Base-by-base conservation (phyloP, 1,284 basidiomycete species). In the Pseudomicrostroma phylloplanum region DNA sequence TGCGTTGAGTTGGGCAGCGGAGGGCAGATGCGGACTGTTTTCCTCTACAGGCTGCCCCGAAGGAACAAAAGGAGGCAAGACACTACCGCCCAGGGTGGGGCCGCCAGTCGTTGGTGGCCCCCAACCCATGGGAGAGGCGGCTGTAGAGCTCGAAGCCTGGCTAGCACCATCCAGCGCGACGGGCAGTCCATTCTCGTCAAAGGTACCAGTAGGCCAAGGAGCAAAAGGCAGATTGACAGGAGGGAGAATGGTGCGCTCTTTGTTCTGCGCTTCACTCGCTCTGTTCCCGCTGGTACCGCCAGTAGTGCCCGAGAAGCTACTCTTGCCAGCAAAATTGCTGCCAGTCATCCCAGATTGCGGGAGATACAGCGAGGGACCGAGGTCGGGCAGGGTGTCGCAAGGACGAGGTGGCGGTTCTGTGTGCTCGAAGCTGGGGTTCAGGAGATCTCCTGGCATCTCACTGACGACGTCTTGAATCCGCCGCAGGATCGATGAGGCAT, bases 1-100 rank as follows among this genome's bases (percentile, higher is more conserved):
- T 30, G 39, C 36, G 17, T 36, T 59, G 42, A 60, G 56, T 55
- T 60, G 59, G 21, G 54, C 54, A 19, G 42, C 25, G 7, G 51
- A 26, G 15, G 51, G 51, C 13, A 13, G 4, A 13, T 15, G 17
- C 13, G 51, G 8, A 25, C 51, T 54, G 12, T 13, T 48, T 3
- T 36, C 9, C 4, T 36, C 30, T 9, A 36, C 30, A 9, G 30
- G 3, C 9, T 36, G 30, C 17, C 46, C 46, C 21, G 21, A 23
- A 19, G 21, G 21, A 6, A 21, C 26, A 26, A 54, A 54, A 25
- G 15, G 13, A 13, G 51, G 21, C 17, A 21, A 7, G 13, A 26
- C 6, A 40, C 25, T 51, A 26, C 51, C 51, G 17, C 51, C 51
- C 43, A 21, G 43, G 15, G 43, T 21, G 6, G 43, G 43, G 12